Base-by-base conservation (phyloP, 1,284 basidiomycete genomes). In the Pholiota adiposa region DNA sequence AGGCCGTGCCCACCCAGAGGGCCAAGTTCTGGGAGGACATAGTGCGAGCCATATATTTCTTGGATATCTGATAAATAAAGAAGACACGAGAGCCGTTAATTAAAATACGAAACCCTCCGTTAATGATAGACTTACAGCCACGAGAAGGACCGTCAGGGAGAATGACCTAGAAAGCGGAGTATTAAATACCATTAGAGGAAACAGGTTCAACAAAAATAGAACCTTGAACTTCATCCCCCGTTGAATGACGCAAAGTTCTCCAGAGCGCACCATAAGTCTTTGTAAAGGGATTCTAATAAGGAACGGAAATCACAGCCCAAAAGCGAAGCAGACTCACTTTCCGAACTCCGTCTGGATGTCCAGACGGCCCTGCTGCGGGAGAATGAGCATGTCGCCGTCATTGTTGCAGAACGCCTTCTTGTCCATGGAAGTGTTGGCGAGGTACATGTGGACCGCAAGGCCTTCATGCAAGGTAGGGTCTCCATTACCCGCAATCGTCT, bases 271-370 rank as follows among this genome's bases (percentile, higher is more conserved):
- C 83, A 88, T 85, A 56, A 89, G 58, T 60, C 82, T 83, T 53
- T 25, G 48, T 19, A 49, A 55, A 43, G 4, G 27, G 16, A 23
- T 34, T 21, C 48, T 12, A 23, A 53, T 27, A 36, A 60, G 40
- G 19, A 53, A 36, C 36, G 23, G 25, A 43, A n/a, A n/a, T 21
- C 49, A 19, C 8, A 27, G 18, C 25, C 27, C 44, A 50, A 54
- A 21, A 38, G 21, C 12, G 3, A 56, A 25, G 12, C 27, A 3
- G 46, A 70, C 83, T 65, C 63, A 86, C 82, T 79, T 83, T 58
- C 88, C 88, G 61, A 88, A 83, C 72, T 91, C 88, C 4, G 88
- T 90, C 71, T 86, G 85, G 54, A 91, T 82, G 69, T 89, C 84
- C 62, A 90, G 71, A 25, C 86, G 77, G 9, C 87, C 88, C 66